Evolutionary conservation across 2,329 filamentous ascomycete genomes (phyloP).

Genomic region (Ophiostoma sp.): DNA sequence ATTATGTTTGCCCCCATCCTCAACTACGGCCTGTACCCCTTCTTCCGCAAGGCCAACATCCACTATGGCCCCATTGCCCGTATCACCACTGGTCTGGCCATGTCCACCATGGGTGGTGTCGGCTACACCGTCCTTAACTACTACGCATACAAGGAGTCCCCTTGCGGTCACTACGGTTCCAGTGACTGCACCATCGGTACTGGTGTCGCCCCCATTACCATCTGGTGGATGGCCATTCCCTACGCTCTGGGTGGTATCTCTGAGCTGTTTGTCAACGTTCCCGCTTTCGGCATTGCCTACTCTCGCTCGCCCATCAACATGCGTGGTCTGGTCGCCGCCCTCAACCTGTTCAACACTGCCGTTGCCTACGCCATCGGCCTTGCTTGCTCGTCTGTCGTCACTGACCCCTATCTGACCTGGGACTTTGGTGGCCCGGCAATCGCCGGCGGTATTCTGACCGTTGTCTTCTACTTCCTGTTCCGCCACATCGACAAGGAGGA

Average conservation of each 20-base stretch:
- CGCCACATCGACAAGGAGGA: constrained; percentile 45
- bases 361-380: constrained; percentile 64
- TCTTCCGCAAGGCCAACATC: constrained; percentile 58
- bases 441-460: constrained; percentile 40
- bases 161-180: constrained; percentile 40
- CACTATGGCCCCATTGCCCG: constrained; percentile 70
- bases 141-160: constrained; percentile 41
- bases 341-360: constrained; percentile 64
- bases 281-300: constrained; percentile 49
- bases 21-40: constrained; percentile 63
- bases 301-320: constrained; percentile 73
- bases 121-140: constrained; percentile 41
- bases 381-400: constrained; percentile 45
- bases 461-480: constrained; percentile 45
- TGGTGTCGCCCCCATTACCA: constrained; percentile 42
- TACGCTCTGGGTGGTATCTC: constrained; percentile 49
- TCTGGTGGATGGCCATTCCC: constrained; percentile 54
- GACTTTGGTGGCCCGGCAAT: constrained; percentile 47
- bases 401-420: constrained; percentile 47
- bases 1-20: constrained; percentile 69
- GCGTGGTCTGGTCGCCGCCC: constrained; percentile 63
- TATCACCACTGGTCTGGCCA: constrained; percentile 54
- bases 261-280: constrained; percentile 49
- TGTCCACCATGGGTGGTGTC: constrained; percentile 45
- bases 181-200: constrained; percentile 34